phyloP scores from a whole-genome alignment of 192 early-diverging fungal species.

The Coemansia sp. region DNA sequence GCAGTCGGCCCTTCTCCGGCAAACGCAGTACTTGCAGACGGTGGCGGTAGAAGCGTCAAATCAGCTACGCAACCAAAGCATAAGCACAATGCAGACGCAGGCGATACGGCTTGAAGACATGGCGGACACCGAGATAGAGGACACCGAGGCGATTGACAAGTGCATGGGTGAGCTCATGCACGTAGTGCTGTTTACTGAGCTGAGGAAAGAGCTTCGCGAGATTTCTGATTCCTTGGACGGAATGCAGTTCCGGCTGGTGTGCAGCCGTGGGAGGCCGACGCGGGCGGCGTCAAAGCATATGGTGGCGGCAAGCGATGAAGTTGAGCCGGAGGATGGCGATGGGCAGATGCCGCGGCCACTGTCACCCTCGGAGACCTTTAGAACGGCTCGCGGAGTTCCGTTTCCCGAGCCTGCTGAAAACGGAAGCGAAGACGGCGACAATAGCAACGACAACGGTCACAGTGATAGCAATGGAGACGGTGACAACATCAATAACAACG shows the following conservation, averaged over 20 bases:
- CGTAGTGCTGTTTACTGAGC: conserved; percentile 33
- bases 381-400: conserved; percentile 31
- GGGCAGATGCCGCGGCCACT: conserved; percentile 12
- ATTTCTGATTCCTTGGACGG: conserved; percentile 32
- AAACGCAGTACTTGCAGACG: conserved; percentile 38
- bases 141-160: conserved; percentile 7
- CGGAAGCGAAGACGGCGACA: background rate
- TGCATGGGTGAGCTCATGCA: conserved; percentile 47
- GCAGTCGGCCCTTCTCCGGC: conserved; percentile 19
- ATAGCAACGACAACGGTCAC: too few relatives aligned
- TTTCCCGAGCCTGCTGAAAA: background rate
- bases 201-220: conserved; percentile 37
- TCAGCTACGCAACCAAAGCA: conserved; percentile 31
- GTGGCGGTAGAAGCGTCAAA: conserved; percentile 34
- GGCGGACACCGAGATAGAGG: conserved; percentile 42
- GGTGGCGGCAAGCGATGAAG: background rate
- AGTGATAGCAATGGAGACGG: background rate
- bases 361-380: conserved; percentile 30
- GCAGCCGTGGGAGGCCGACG: conserved; percentile 14
- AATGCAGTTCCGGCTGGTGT: conserved; percentile 21
- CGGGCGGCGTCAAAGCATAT: conserved; percentile 2
- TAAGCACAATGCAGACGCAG: conserved; percentile 33
- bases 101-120: conserved; percentile 35
- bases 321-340: background rate
- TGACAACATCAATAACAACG: background rate